Percentiles rank a stretch among this genome's conserved stretches.
phyloP scores from a whole-genome alignment of 345 rosid genomes.

The Lepidium africanum region DNA sequence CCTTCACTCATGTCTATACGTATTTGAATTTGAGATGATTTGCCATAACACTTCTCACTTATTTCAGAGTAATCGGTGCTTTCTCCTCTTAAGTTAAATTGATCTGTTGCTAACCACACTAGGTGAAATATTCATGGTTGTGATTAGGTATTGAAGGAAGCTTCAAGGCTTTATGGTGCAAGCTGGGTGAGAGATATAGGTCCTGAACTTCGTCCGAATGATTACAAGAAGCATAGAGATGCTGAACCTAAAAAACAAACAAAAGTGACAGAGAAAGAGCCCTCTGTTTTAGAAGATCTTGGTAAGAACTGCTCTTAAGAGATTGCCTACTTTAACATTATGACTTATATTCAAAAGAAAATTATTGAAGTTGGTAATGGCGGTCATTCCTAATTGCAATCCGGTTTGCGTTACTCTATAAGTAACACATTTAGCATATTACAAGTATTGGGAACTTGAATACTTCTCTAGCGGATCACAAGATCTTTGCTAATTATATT shows the following conservation, averaged over 20 bases:
- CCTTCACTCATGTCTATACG: neutral
- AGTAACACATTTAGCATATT: too few relatives aligned
- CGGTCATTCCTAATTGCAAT: too few relatives aligned
- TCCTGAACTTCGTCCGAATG: slow-evolving; percentile 86
- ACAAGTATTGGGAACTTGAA: neutral
- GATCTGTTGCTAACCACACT: neutral
- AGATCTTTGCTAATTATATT: neutral
- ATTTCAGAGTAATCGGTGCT: neutral
- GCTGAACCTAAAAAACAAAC: slow-evolving; percentile 33
- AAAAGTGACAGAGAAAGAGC: slow-evolving; percentile 38
- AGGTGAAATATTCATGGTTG: neutral
- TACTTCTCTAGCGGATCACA: neutral
- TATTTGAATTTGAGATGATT: neutral
- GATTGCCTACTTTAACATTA: neutral
- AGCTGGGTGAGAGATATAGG: slow-evolving; percentile 96
- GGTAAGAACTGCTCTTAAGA: slow-evolving; percentile 36
- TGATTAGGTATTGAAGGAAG: slow-evolving; percentile 72
- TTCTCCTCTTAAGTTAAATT: neutral
- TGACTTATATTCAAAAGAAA: too few relatives aligned
- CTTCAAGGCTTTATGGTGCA: slow-evolving; percentile 81
- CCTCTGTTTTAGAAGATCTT: slow-evolving; percentile 79
- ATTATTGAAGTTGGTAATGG: too few relatives aligned
- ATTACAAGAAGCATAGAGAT: slow-evolving; percentile 54
- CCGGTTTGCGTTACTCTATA: too few relatives aligned
- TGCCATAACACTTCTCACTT: neutral